These are phyloP conservation scores for Fusarium pilosicola DNA, from an alignment of 2,329 filamentous ascomycete species.

Conservation along the genomic window DNA sequence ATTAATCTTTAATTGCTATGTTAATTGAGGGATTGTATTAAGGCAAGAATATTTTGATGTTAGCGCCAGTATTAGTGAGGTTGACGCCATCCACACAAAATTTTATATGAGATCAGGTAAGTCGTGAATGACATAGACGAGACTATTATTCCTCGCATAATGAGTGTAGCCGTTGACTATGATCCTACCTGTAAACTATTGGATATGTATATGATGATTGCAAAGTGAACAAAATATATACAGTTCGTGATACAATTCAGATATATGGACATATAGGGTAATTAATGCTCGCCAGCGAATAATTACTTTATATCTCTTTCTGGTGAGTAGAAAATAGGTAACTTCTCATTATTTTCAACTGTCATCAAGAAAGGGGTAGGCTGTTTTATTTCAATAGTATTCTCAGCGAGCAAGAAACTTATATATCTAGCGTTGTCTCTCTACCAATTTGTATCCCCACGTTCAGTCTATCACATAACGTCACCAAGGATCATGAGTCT, in stretches of 20 bases:
- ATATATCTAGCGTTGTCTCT: not conserved
- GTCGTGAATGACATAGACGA: not conserved
- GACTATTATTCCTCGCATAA: too few relatives aligned
- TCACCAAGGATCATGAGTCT: not conserved
- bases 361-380: not conserved
- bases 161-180: too few relatives aligned
- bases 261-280: not conserved
- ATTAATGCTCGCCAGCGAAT: not conserved
- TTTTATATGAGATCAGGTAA: not conserved
- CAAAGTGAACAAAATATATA: not conserved
- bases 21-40: not conserved
- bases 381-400: not conserved
- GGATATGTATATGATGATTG: not conserved
- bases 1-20: too few relatives aligned
- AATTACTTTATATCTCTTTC: not conserved
- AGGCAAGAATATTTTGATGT: too few relatives aligned
- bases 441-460: accelerated
- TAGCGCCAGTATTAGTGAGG: not conserved
- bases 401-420: not conserved
- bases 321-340: accelerated
- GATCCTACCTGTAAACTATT: not conserved
- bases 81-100: not conserved
- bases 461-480: too few relatives aligned
- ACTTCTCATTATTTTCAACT: not conserved
- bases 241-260: not conserved